A percentile compares a stretch with the other conserved stretches of the same genome.
Conservation (phyloP, 805 yeast species). For the Diddensiella transvaalensis region DNA sequence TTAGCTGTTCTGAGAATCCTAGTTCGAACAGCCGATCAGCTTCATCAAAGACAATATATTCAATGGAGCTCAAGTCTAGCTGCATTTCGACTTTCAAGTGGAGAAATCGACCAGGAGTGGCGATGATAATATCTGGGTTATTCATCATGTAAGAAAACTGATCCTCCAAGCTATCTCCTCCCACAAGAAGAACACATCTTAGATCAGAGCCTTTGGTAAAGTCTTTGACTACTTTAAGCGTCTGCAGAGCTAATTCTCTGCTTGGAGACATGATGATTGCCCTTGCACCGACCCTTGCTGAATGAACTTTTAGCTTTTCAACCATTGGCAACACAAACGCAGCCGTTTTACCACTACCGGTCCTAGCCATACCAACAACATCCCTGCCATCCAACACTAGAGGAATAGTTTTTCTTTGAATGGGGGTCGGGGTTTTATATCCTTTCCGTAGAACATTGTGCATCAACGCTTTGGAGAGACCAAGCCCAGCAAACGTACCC, state of each 20-base stretch:
- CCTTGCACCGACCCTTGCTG: slow-evolving; percentile 83
- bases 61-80: slow-evolving; percentile 74
- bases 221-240: slow-evolving; percentile 83
- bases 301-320: slow-evolving; percentile 77
- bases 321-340: slow-evolving; percentile 90
- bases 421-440: slow-evolving; percentile 93
- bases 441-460: slow-evolving; percentile 79
- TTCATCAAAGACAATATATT: slow-evolving; percentile 92
- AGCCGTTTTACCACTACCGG: slow-evolving; percentile 99
- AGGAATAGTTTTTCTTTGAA: slow-evolving; percentile 94
- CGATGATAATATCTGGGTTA: slow-evolving; percentile 91
- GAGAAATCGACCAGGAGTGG: slow-evolving; percentile 96
- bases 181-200: slow-evolving; percentile 76
- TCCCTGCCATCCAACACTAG: slow-evolving; percentile 81
- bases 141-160: slow-evolving; percentile 90
- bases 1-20: slow-evolving; percentile 93
- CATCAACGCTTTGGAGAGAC: slow-evolving; percentile 69
- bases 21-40: slow-evolving; percentile 95
- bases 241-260: slow-evolving; percentile 93
- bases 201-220: slow-evolving; percentile 81
- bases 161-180: slow-evolving; percentile 98
- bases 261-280: slow-evolving; percentile 90
- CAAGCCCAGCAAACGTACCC: slow-evolving; percentile 88
- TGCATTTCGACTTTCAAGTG: slow-evolving; percentile 96
- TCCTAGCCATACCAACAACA: slow-evolving; percentile 99